A percentile compares a stretch with the other conserved stretches of the same genome.
Evolutionary conservation across 2,329 filamentous ascomycete genomes (phyloP).

Genomic region (Aspergillus ruber): DNA sequence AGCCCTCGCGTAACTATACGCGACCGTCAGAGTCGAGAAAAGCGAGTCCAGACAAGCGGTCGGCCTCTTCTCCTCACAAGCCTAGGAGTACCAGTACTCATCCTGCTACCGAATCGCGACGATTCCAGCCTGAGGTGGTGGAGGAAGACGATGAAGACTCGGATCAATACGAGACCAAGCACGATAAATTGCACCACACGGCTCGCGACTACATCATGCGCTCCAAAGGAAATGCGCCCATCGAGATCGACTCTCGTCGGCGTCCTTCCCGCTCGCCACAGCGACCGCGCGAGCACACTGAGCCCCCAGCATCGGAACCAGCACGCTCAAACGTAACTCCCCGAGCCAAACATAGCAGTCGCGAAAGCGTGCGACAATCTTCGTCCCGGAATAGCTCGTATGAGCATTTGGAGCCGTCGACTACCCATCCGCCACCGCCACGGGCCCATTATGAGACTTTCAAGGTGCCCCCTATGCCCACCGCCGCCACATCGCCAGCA

Average conservation of each 20-base stretch:
- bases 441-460: slow-evolving; percentile 14
- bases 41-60: background rate
- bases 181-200: slow-evolving; percentile 22
- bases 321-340: slow-evolving; percentile 25
- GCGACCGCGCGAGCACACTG: slow-evolving; percentile 20
- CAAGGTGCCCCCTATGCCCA: slow-evolving; percentile 29
- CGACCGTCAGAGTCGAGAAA: slow-evolving; percentile 16
- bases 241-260: slow-evolving; percentile 19
- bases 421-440: slow-evolving; percentile 1
- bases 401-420: slow-evolving; percentile 22
- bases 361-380: slow-evolving; percentile 17
- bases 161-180: slow-evolving; percentile 26
- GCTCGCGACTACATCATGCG: slow-evolving; percentile 36
- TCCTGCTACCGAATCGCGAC: slow-evolving; percentile 9
- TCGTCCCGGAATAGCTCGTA: slow-evolving; percentile 27
- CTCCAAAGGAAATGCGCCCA: slow-evolving; percentile 18
- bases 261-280: slow-evolving; percentile 29
- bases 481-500: slow-evolving; percentile 28
- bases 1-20: slow-evolving; percentile 15
- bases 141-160: slow-evolving; percentile 19
- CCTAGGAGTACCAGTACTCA: slow-evolving; percentile 13
- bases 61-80: slow-evolving; percentile 9
- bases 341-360: slow-evolving; percentile 12
- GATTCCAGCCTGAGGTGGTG: no score
- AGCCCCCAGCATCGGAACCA: slow-evolving; percentile 26